These are phyloP conservation scores for Lichtheimia corymbifera DNA, from an alignment of 371 early-diverging fungal species.

Conservation along the genomic window DNA sequence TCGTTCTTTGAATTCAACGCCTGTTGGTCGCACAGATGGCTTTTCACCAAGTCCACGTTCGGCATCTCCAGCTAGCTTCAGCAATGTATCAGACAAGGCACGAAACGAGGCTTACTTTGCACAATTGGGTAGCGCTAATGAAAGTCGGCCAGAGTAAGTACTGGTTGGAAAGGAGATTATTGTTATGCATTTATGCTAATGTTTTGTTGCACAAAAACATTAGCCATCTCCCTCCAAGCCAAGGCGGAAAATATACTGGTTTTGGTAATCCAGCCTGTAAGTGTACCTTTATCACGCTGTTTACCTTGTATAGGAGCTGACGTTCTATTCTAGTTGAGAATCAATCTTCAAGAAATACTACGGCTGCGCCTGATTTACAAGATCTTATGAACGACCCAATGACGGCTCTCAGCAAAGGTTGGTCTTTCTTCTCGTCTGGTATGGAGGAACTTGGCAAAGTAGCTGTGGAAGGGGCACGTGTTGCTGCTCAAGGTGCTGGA, in stretches of 20 bases:
- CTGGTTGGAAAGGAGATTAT: slow-evolving; percentile 7
- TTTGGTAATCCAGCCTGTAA: slow-evolving; percentile 78
- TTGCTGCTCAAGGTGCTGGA: slow-evolving; percentile 72
- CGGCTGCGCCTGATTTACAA: slow-evolving; percentile 50
- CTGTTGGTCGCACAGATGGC: slow-evolving; percentile 20
- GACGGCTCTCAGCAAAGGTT: slow-evolving; percentile 81
- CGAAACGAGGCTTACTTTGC: slow-evolving; percentile 78
- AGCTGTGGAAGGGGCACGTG: slow-evolving; percentile 71
- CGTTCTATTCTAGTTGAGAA: slow-evolving; percentile 29
- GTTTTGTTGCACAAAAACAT: neutral
- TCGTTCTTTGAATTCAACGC: slow-evolving; percentile 28
- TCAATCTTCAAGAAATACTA: slow-evolving; percentile 19
- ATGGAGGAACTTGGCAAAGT: slow-evolving; percentile 53
- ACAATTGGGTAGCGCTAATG: slow-evolving; percentile 59
- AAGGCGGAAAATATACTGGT: slow-evolving; percentile 91
- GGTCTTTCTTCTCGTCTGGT: slow-evolving; percentile 72
- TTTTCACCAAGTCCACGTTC: slow-evolving; percentile 19
- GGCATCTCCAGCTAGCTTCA: slow-evolving; percentile 17
- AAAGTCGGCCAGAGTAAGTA: slow-evolving; percentile 56
- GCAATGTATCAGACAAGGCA: slow-evolving; percentile 41
- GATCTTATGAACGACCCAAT: slow-evolving; percentile 85
- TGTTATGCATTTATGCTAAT: slow-evolving; percentile 9
- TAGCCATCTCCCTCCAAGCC: slow-evolving; percentile 81
- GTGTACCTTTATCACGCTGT: slow-evolving; percentile 9
- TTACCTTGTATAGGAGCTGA: neutral